Evolutionary conservation across 371 early-diverging fungal species (phyloP), one percentile per base, ranked within the genome.

Genomic region (Mortierella polycephala): DNA sequence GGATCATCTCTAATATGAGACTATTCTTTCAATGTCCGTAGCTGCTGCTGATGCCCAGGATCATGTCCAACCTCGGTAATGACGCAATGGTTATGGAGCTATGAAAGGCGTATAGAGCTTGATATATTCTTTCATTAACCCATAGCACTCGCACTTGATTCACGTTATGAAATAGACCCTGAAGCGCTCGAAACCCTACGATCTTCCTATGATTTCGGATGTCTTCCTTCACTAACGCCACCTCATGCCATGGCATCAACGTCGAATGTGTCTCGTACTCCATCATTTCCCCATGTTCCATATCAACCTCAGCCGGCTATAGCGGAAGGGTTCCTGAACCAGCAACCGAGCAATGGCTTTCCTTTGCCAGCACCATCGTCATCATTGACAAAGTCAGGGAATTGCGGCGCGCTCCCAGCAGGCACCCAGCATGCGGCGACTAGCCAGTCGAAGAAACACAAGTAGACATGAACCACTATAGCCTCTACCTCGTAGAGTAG

Each of bases 11-110:
- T 21, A 30, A 23, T 30, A 16, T 20, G 39, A 12, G 9, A 23
- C 14, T 10, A 11, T 30, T 18, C 13, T 40, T 9, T 9, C 63
- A 16, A 7, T 10, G 10, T 11, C 37, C 16, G n/a, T 40, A 72
- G 72, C 57, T 72, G 20, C 18, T 66, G n/a, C 5, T 66, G 23
- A 66, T 72, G 72, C 72, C 72, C n/a, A 72, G 16, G n/a, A 71
- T 71, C 41, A 61, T 71, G 57, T 51, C 72, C 57, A 71, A 61
- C 18, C 62, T 71, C 3, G 69, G 69, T 62, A 69, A 50, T 39
- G 55, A 11, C 30, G 30, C 30, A 30, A 30, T 30, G 4, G 4
- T 4, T 30, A 30, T 30, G 4, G 30, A 30, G 30, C 30, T 4
- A 4, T 30, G 12, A 23, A n/a, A 54, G 30, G 40, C 7, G 14